Base-by-base conservation (phyloP, 2,329 filamentous ascomycete species). In the Xylaria arbuscula region DNA sequence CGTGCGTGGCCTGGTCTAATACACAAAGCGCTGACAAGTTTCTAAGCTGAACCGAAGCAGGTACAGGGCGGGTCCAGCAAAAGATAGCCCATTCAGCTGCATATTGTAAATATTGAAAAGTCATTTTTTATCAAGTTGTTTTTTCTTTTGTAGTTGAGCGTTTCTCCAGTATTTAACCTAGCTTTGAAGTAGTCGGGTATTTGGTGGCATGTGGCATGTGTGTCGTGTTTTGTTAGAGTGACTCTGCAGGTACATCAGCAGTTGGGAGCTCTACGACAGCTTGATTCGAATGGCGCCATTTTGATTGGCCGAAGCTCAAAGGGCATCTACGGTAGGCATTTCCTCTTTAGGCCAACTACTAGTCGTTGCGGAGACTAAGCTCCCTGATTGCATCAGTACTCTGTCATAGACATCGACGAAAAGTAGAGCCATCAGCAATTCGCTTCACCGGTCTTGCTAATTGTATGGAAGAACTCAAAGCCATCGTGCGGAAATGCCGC, bases 381-480 rank as follows among this genome's bases (percentile, higher is more conserved):
- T 62, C 64, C 65, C 24, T 24, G 3, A 64, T 68, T 65, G 36
- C 67, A 64, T 67, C 63, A 69, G 24, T 28, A 61, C 34, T 48
- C 38, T 28, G 50, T 67, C 67, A 61, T 67, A n/a, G 34, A 60
- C 32, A 62, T 63, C 54, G 57, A 57, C 15, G 22, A 66, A 57
- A 58, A 5, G 53, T 38, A 56, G 19, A 24, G 55, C 15, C 53
- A 57, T 62, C 53, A 59, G 57, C 24, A 13, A 13, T n/a, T 13
- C 34, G 36, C 22, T 54, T n/a, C n/a, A 11, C 17, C 28, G n/a
- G 24, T 34, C 24, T 34, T 53, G 34, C 24, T 11, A 11, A n/a
- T 40, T 53, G 22, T 17, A 42, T 45, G 36, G 34, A 11, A 40
- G 17, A n/a, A 42, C 50, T 22, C 28, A 6, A 32, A 22, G n/a